Evolutionary conservation across 768 basidiomycete species (phyloP).

Genomic region (Royoungia palumana): DNA sequence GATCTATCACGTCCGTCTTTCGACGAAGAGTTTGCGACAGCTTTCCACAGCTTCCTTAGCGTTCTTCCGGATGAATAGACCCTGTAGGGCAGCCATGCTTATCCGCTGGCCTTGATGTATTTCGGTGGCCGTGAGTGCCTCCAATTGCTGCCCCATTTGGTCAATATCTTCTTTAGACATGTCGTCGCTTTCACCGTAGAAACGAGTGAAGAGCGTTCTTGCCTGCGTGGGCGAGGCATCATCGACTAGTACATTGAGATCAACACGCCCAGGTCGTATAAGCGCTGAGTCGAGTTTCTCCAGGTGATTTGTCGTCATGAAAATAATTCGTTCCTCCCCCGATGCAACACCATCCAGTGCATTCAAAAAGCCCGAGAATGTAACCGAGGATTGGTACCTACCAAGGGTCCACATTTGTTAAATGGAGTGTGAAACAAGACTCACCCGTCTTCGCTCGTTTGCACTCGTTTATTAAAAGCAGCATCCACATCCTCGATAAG

Average conservation of each 20-base stretch:
- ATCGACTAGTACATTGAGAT: conserved; percentile 77
- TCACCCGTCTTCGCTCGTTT: conserved; percentile 90
- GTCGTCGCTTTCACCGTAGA: conserved; percentile 61
- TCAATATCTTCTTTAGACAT: conserved; percentile 36
- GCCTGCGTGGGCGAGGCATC: conserved; percentile 86
- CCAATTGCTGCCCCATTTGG: conserved; percentile 50
- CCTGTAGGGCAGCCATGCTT: conserved; percentile 97
- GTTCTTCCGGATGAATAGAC: conserved; percentile 81
- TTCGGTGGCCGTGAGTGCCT: conserved; percentile 51
- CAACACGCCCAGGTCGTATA: conserved; percentile 93
- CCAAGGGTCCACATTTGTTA: conserved; percentile 9
- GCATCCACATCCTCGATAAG: conserved; percentile 97
- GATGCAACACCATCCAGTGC: conserved; percentile 97
- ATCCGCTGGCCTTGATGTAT: conserved; percentile 53
- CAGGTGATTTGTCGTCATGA: conserved; percentile 98
- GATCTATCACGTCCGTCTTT: conserved; percentile 27
- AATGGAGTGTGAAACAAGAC: conserved; percentile 20
- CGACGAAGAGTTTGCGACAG: conserved; percentile 43
- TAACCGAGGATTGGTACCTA: conserved; percentile 92
- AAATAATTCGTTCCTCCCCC: conserved; percentile 95
- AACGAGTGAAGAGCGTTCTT: conserved; percentile 69
- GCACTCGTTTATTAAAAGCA: conserved; percentile 90
- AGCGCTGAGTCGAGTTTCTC: conserved; percentile 88
- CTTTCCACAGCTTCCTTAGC: conserved; percentile 52
- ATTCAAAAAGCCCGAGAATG: conserved; percentile 96